Evolutionary conservation across 2,329 filamentous ascomycete genomes (phyloP).

Genomic region (Colletotrichum zoysiae): DNA sequence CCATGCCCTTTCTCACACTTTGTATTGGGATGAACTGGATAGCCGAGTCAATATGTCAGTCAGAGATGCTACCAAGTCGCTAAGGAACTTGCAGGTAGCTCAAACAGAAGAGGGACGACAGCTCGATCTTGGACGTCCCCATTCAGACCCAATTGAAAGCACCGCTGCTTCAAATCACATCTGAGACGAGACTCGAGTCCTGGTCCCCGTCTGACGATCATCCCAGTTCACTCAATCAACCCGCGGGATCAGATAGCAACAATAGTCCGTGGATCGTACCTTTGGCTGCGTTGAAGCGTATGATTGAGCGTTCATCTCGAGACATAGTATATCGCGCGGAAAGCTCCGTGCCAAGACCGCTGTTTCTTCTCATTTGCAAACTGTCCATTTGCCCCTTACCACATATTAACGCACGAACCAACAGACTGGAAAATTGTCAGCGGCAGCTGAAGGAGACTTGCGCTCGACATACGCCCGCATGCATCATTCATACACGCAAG

Average conservation of each 20-base stretch:
- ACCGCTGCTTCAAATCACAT: conserved; percentile 34
- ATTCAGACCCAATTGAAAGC: conserved; percentile 5
- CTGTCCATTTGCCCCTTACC: too few relatives aligned
- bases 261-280: neutral
- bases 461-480: neutral
- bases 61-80: neutral
- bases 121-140: neutral
- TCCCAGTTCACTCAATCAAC: neutral
- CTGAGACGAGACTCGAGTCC: conserved; percentile 27
- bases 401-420: neutral
- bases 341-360: too few relatives aligned
- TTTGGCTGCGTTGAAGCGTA: neutral
- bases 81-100: neutral
- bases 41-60: neutral
- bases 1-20: neutral
- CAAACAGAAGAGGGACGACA: neutral
- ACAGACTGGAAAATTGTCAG: neutral
- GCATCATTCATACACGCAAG: neutral
- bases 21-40: neutral
- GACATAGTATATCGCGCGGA: too few relatives aligned
- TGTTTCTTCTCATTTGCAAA: neutral
- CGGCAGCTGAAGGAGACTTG: neutral
- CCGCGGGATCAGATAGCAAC: neutral
- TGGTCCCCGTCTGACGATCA: conserved; percentile 4
- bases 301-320: neutral